These are phyloP conservation scores for Neodidymelliopsis sp. DNA, from an alignment of 2,329 filamentous ascomycete species.

Conservation along the genomic window DNA sequence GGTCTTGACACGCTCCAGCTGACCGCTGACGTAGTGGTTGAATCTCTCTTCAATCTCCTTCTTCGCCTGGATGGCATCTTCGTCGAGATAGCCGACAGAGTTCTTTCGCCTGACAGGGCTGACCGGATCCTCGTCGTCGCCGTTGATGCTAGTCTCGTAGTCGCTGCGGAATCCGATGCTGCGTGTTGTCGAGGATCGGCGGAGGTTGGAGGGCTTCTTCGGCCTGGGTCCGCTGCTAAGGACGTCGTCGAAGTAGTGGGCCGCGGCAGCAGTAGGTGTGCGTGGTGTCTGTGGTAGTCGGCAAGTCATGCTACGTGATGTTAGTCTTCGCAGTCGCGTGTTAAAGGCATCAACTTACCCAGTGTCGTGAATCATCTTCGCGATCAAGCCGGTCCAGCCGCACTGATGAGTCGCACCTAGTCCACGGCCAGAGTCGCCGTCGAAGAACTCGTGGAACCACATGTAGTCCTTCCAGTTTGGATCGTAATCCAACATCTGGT, in stretches of 20 bases:
- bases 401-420: slow-evolving; percentile 93
- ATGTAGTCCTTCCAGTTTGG: slow-evolving; percentile 91
- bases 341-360: slow-evolving; percentile 67
- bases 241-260: slow-evolving; percentile 95
- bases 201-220: slow-evolving; percentile 63
- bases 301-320: slow-evolving; percentile 38
- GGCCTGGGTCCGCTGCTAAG: slow-evolving; percentile 64
- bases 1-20: slow-evolving; percentile 76
- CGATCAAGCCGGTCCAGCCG: slow-evolving; percentile 94
- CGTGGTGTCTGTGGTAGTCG: slow-evolving; percentile 81
- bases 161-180: slow-evolving; percentile 87
- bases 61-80: slow-evolving; percentile 55
- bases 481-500: slow-evolving; percentile 87
- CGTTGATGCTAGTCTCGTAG: slow-evolving; percentile 59
- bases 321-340: slow-evolving; percentile 51
- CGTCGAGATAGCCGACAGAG: slow-evolving; percentile 61
- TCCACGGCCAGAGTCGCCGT: slow-evolving; percentile 87
- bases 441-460: slow-evolving; percentile 98
- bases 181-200: slow-evolving; percentile 80
- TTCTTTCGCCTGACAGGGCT: slow-evolving; percentile 49
- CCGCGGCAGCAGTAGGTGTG: slow-evolving; percentile 81
- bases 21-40: slow-evolving; percentile 80
- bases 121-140: slow-evolving; percentile 41
- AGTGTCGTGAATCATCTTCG: slow-evolving; percentile 97
- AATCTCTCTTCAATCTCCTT: slow-evolving; percentile 66